phyloP scores from a whole-genome alignment of 2,329 filamentous ascomycete genomes.

The Colletotrichum graminicola region DNA sequence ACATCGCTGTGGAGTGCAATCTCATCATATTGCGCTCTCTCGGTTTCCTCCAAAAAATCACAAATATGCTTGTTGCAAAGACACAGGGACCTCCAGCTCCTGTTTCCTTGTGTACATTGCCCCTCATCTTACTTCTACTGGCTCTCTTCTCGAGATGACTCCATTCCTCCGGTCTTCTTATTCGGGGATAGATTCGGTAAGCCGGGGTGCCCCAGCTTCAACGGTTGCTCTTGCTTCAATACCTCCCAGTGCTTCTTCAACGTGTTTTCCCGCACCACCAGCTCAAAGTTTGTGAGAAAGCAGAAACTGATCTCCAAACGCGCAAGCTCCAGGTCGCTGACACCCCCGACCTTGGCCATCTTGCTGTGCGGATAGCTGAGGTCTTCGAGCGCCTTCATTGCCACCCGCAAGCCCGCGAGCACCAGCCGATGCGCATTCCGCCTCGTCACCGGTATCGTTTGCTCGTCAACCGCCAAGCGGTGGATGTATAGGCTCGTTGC shows the following conservation, averaged over 20 bases:
- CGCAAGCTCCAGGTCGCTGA: slow-evolving; percentile 84
- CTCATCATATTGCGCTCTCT: slow-evolving; percentile 26
- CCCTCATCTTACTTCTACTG: slow-evolving; percentile 9
- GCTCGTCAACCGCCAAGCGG: slow-evolving; percentile 81
- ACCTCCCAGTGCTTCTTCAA: slow-evolving; percentile 52
- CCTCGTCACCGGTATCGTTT: slow-evolving; percentile 82
- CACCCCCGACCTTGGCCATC: slow-evolving; percentile 88
- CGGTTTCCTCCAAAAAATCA: neutral
- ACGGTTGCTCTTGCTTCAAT: slow-evolving; percentile 47
- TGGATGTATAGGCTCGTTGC: slow-evolving; percentile 91
- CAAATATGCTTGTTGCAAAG: slow-evolving; percentile 3
- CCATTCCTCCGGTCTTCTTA: slow-evolving; percentile 28
- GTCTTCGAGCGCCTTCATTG: slow-evolving; percentile 96
- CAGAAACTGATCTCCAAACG: slow-evolving; percentile 91
- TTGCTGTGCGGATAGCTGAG: slow-evolving; percentile 86
- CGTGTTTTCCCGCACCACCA: slow-evolving; percentile 64
- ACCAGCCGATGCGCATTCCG: slow-evolving; percentile 89
- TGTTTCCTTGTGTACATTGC: neutral
- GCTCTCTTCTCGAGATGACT: slow-evolving; percentile 21
- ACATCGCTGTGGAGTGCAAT: slow-evolving; percentile 33
- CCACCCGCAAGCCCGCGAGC: slow-evolving; percentile 85
- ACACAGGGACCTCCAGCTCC: neutral
- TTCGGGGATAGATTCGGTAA: slow-evolving; percentile 49
- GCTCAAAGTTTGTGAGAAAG: slow-evolving; percentile 86
- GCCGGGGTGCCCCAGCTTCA: slow-evolving; percentile 29